Base-by-base conservation (phyloP, 257 asterid genomes). In the Nicotiana sylvestris region DNA sequence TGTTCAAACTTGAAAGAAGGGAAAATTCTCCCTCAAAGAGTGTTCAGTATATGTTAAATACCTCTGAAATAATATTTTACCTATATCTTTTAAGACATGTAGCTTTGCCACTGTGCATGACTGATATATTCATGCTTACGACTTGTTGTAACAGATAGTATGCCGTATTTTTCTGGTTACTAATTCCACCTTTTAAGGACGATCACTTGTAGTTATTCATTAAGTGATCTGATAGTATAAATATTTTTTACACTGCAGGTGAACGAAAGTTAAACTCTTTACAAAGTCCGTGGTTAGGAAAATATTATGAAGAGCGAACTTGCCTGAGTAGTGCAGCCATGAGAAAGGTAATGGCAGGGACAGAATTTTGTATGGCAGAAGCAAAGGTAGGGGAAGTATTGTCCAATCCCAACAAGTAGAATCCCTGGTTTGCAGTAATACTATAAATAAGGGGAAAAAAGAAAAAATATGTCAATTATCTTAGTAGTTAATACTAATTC, bases 361-460 rank as follows among this genome's bases (percentile, higher is more conserved):
- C 99, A 13, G 98, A 96, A 58, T 96, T 96, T 74, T 96, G 99
- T 30, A 96, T 94, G 9, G 99, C 98, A 3, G 99, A 96, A 32
- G 99, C 99, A 85, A 96, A 96, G 4, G 99, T 96, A 2, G 99
- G 99, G 0, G 99, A 94, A 32, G 99, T 96, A 85, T 94, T 86
- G 85, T 96, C 99, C 88, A 96, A 86, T 25, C 99, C 99, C 92
- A 96, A 81, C 90, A 96, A 87, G 90, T 96, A 96, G 82, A 96
- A 96, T 66, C 96, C 98, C 84, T 96, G 99, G 61, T 96, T 96
- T 83, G 99, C 99, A 10, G 99, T 96, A 30, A 96, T 96, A 77
- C 99, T 95, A 90, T 53, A 33, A 55, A 11, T 2, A 10, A 10
- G 13, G 11, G 30, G 32, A 21, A 4, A 6, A 11, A 81, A 64